Evolutionary conservation across 345 rosid species (phyloP).

Genomic region (Gossypium bickii): DNA sequence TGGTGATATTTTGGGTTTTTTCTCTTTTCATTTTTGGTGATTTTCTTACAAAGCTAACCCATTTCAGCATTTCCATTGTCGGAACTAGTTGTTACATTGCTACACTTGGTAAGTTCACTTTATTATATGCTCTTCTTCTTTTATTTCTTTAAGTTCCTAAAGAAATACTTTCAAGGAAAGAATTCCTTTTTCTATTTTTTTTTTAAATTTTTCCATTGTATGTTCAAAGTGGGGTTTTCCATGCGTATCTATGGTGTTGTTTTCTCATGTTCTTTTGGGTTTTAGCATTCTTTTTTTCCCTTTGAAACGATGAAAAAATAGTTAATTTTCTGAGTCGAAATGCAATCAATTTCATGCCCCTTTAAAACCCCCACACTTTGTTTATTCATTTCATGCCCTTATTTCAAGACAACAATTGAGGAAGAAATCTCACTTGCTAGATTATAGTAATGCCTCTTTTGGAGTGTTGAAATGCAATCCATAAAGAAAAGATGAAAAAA

Average conservation of each 20-base stretch:
- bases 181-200: neutral
- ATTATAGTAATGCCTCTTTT: constrained; percentile 33
- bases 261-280: neutral
- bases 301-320: neutral
- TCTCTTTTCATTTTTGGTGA: too few relatives aligned
- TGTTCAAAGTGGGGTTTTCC: neutral
- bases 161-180: neutral
- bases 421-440: constrained; percentile 22
- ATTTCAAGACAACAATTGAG: constrained; percentile 55
- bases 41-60: neutral
- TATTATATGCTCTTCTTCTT: neutral
- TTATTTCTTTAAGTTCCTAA: neutral
- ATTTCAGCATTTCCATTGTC: neutral
- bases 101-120: neutral
- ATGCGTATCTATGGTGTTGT: neutral
- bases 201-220: neutral
- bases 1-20: too few relatives aligned
- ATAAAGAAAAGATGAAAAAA: constrained; percentile 1
- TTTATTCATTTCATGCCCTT: constrained; percentile 28
- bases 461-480: neutral
- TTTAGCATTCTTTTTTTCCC: neutral
- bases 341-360: too few relatives aligned
- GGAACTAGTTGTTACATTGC: neutral
- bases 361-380: constrained; percentile 27
- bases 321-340: constrained; percentile 8